A percentile compares a stretch with the other conserved stretches of the same genome.
These are phyloP conservation scores for Eudorina sp. DNA, from an alignment of 139 green algal genomes.

Conservation along the genomic window DNA sequence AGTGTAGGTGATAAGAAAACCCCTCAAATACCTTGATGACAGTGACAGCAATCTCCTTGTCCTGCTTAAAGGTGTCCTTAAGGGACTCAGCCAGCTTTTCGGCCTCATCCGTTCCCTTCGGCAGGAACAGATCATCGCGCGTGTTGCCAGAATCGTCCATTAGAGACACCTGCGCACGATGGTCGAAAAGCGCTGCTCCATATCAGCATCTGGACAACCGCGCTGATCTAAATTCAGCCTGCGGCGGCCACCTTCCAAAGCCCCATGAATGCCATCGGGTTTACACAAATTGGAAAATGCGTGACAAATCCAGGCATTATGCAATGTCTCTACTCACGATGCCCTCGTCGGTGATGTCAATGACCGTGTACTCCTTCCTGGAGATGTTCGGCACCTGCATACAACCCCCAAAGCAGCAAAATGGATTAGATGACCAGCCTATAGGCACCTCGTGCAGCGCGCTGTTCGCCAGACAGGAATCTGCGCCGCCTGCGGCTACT, in stretches of 20 bases:
- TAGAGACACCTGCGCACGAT: conserved; percentile 80
- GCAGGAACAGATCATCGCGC: conserved; percentile 96
- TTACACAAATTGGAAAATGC: background rate
- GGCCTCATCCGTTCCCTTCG: conserved; percentile 90
- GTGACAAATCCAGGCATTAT: background rate
- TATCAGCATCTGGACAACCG: too few relatives aligned
- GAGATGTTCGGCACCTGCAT: conserved; percentile 91
- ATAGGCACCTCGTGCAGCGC: background rate
- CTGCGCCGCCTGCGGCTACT: conserved; percentile 28
- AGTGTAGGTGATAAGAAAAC: background rate
- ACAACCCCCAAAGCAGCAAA: background rate
- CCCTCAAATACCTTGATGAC: conserved; percentile 88
- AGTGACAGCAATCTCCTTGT: conserved; percentile 94
- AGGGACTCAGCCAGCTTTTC: conserved; percentile 91
- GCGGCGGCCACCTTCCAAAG: too few relatives aligned
- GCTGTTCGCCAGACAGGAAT: background rate
- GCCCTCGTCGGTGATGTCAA: conserved; percentile 98
- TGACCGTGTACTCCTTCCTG: conserved; percentile 94
- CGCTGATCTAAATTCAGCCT: background rate
- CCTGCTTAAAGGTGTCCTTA: conserved; percentile 84
- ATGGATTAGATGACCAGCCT: too few relatives aligned
- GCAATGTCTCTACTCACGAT: conserved; percentile 79
- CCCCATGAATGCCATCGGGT: too few relatives aligned
- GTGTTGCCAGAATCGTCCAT: conserved; percentile 94
- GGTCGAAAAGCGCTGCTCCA: background rate